These are phyloP conservation scores for Kwoniella heveanensis DNA, from an alignment of 768 basidiomycete species.

Conservation along the genomic window DNA sequence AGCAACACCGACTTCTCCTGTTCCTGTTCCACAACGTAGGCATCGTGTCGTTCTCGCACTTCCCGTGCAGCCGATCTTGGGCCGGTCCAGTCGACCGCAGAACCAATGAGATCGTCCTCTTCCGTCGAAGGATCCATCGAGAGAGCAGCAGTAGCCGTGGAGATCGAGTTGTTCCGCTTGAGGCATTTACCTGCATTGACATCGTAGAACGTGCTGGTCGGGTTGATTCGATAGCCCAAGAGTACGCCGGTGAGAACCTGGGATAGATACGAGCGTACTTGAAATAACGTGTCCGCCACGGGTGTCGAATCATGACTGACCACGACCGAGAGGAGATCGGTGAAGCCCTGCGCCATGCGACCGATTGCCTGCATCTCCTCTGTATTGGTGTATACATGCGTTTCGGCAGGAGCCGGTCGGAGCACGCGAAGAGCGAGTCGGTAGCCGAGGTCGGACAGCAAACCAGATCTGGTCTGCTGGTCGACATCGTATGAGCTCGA, in stretches of 20 bases:
- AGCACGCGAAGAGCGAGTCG: slow-evolving; percentile 25
- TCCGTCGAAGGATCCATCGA: not conserved
- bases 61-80: slow-evolving; percentile 5
- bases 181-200: slow-evolving; percentile 12
- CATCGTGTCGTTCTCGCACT: slow-evolving; percentile 12
- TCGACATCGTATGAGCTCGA: not conserved
- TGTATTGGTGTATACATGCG: not conserved
- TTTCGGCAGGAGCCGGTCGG: slow-evolving; percentile 3
- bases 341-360: slow-evolving; percentile 8
- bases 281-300: not conserved
- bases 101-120: not conserved
- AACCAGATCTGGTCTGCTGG: not conserved
- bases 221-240: slow-evolving; percentile 23
- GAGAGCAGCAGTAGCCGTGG: not conserved
- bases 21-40: not conserved
- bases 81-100: not conserved
- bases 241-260: slow-evolving; percentile 18
- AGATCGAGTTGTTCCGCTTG: not conserved
- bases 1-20: slow-evolving; percentile 21
- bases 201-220: slow-evolving; percentile 23
- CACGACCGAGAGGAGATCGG: slow-evolving; percentile 8
- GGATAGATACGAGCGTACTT: slow-evolving; percentile 10
- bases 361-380: slow-evolving; percentile 7
- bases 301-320: slow-evolving; percentile 14
- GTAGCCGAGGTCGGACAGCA: slow-evolving; percentile 33